Base-by-base conservation (phyloP, 495 filamentous ascomycete species). In the Gamarada debralockiae region DNA sequence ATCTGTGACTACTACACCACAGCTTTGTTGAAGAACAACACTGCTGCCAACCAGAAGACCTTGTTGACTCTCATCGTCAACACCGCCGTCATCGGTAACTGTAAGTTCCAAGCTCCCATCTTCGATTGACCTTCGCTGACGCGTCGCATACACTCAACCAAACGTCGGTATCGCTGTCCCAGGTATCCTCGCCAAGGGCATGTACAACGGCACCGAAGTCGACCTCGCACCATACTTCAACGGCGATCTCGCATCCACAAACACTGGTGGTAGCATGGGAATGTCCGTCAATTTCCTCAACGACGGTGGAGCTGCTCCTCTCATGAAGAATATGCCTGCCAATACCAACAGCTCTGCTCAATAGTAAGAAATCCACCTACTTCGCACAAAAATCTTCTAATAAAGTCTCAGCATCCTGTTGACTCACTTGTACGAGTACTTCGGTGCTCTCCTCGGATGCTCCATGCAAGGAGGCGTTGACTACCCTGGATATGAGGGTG, bases 1-100 rank as follows among this genome's bases (percentile, higher is more conserved):
- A 74, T 79, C 52, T 81, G 78, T 61, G 77, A 81, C 66, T 74
- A 73, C 58, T 80, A 80, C 61, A 78, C 74, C 36, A 78, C 68
- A 13, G 69, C 70, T 7, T 58, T 82, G 7, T 67, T 79, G 48
- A 72, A 67, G 55, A 63, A 73, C 39, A 81, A 78, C 65, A 80
- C 72, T 25, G 73, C 76, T 15, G 72, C 67, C 24, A 79, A 78
- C 56, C 77, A 81, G 58, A 59, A 63, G 37, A 72, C 66, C 1
- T 66, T 82, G 21, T 49, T 81, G 45, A 79, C 75, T 5, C 65
- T 77, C 15, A 57, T 81, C 24, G 75, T 82, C 50, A 80, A 79
- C 56, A 80, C 75, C 14, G 78, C 70, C 3, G 74, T 79, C 50
- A 75, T 78, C 50, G 78, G 78, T 18, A 79, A 78, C 63, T 68